A percentile compares a stretch with the other conserved stretches of the same genome.
Conservation (phyloP, 2,329 filamentous ascomycete species). For the Penicillium italicum region DNA sequence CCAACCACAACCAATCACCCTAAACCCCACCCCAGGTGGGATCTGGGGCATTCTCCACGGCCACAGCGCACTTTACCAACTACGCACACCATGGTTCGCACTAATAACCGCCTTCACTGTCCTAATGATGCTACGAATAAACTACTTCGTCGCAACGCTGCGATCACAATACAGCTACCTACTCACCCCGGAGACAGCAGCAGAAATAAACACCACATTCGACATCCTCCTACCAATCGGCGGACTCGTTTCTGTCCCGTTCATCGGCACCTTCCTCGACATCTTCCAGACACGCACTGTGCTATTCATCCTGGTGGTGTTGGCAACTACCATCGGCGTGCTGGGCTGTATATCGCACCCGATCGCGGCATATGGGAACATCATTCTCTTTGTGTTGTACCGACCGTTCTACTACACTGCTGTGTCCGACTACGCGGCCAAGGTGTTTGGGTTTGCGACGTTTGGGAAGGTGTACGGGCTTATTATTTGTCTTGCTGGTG, state of each 20-base stretch:
- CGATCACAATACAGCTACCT: slow-evolving; percentile 76
- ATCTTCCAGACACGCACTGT: slow-evolving; percentile 69
- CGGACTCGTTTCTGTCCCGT: slow-evolving; percentile 78
- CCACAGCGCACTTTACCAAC: slow-evolving; percentile 66
- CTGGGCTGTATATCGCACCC: slow-evolving; percentile 71
- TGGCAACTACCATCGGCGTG: slow-evolving; percentile 71
- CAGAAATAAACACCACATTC: slow-evolving; percentile 76
- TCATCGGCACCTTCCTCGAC: slow-evolving; percentile 78
- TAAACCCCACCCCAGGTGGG: slow-evolving; percentile 53
- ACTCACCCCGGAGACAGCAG: slow-evolving; percentile 59
- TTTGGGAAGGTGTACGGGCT: slow-evolving; percentile 93
- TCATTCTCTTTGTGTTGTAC: slow-evolving; percentile 77
- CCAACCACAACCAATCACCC: slow-evolving; percentile 1
- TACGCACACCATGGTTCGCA: slow-evolving; percentile 79
- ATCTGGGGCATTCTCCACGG: slow-evolving; percentile 86
- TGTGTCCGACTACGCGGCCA: slow-evolving; percentile 82
- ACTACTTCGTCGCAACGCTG: slow-evolving; percentile 88
- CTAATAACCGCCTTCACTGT: slow-evolving; percentile 81
- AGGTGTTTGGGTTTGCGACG: slow-evolving; percentile 87
- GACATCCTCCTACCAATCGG: slow-evolving; percentile 80
- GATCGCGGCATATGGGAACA: slow-evolving; percentile 68
- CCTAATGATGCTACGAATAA: slow-evolving; percentile 76
- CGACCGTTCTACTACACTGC: slow-evolving; percentile 85
- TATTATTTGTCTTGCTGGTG: slow-evolving; percentile 78
- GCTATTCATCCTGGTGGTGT: slow-evolving; percentile 64